phyloP scores from a whole-genome alignment of 768 basidiomycete species.

The Lenzites betulinus region DNA sequence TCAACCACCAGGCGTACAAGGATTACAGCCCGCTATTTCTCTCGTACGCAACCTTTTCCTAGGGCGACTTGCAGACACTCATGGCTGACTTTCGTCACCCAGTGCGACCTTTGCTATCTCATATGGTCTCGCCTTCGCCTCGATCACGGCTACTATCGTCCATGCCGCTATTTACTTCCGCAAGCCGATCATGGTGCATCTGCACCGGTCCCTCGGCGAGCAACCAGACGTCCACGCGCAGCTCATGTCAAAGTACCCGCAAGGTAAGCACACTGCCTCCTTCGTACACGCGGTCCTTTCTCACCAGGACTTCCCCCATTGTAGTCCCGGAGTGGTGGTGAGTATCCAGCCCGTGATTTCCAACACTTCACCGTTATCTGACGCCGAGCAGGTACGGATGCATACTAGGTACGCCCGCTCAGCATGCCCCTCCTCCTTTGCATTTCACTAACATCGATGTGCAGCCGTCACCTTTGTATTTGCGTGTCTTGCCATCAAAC shows the following conservation, averaged over 20 bases:
- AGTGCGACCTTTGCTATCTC: constrained; percentile 40
- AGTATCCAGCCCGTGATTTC: background rate
- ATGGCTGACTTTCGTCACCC: no score
- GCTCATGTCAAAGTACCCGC: constrained; percentile 40
- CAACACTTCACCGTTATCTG: background rate
- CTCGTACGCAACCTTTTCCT: constrained; percentile 32
- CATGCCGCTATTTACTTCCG: constrained; percentile 47
- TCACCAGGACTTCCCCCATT: no score
- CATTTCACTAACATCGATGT: background rate
- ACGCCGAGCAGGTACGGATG: constrained; percentile 33
- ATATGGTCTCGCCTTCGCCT: constrained; percentile 47
- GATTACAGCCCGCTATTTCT: constrained; percentile 49
- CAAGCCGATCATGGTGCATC: constrained; percentile 42
- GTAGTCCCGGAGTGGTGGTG: constrained; percentile 51
- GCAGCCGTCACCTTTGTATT: constrained; percentile 57
- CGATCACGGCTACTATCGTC: constrained; percentile 48
- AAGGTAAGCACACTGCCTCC: constrained; percentile 19
- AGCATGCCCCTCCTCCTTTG: background rate
- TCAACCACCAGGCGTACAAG: constrained; percentile 41
- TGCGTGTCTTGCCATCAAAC: constrained; percentile 56
- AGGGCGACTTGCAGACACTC: constrained; percentile 27
- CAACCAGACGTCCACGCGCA: constrained; percentile 53
- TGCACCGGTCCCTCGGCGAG: constrained; percentile 44
- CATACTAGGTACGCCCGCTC: constrained; percentile 37
- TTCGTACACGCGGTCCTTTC: no score